Base-by-base conservation (phyloP, 2,329 filamentous ascomycete genomes). In the Anisogramma anomala region DNA sequence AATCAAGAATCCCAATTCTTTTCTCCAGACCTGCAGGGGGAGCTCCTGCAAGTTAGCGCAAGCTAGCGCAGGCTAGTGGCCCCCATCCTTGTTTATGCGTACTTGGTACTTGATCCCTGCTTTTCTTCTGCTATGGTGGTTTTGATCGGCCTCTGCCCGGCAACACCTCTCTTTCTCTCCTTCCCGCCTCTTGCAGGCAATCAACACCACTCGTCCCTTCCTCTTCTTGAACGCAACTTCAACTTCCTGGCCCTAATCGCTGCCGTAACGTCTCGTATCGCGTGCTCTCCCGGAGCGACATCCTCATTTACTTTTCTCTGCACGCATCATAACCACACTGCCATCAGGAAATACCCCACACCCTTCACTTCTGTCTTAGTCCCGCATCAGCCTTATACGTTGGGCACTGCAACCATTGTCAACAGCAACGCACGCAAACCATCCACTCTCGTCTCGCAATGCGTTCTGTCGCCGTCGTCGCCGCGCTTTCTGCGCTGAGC, bases 401-500 rank as follows among this genome's bases (percentile, higher is more conserved):
- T n/a, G n/a, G n/a, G n/a, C n/a, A n/a, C n/a, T n/a, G n/a, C n/a
- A n/a, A n/a, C n/a, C n/a, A n/a, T n/a, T 11, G n/a, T 41, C 25
- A 23, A 43, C 19, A 13, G 17, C n/a, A 17, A 32, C 23, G 19
- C 15, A 33, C 30, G 3, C 30, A 9, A 32, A 10, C 14, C 14
- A 14, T 15, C 27, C 19, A 15, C 33, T 6, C 33, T 17, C 15
- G 2, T 5, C 25, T 8, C 32, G 60, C 49, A 37, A 69, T 69
- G 66, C 66, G 64, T 51, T 55, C 55, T 48, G 57, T 58, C 48
- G 47, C 60, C 46, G 55, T 62, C 45, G 45, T 66, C 49, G 50
- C 65, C 50, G 63, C 65, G 55, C 57, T 72, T 49, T 69, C 68
- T 50, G 58, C 62, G 47, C 50, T 64, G 48, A 55, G 60, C 42